Evolutionary conservation across 2,329 filamentous ascomycete genomes (phyloP).

Genomic region (Pseudocercospora vitis): DNA sequence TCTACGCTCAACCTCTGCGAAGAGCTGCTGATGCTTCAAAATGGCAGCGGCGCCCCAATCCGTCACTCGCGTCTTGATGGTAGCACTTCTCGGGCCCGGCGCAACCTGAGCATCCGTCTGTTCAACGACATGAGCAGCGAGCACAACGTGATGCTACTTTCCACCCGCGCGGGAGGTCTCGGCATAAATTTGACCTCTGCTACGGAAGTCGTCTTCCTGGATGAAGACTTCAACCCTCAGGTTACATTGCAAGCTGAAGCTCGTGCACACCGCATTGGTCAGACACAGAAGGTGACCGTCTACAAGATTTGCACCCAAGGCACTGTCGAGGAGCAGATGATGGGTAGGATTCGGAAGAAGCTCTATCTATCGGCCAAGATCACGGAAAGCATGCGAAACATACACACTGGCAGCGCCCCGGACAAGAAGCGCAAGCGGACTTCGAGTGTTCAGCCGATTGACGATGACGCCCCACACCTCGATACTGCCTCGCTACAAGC

Average conservation of each 20-base stretch:
- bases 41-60: constrained; percentile 44
- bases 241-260: constrained; percentile 57
- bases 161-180: constrained; percentile 56
- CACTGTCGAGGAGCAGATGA: constrained; percentile 61
- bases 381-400: constrained; percentile 58
- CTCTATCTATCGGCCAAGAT: constrained; percentile 62
- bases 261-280: constrained; percentile 56
- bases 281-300: constrained; percentile 55
- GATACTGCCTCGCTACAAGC: constrained; percentile 55
- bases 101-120: constrained; percentile 55
- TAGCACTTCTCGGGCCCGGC: constrained; percentile 47
- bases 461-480: constrained; percentile 54
- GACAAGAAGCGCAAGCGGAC: constrained; percentile 37
- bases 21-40: constrained; percentile 50
- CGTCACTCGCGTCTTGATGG: constrained; percentile 55
- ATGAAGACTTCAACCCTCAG: constrained; percentile 58
- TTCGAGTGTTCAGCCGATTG: constrained; percentile 36
- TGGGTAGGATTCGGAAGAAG: constrained; percentile 60
- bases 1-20: constrained; percentile 54
- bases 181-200: constrained; percentile 57
- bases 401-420: constrained; percentile 44
- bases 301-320: constrained; percentile 59
- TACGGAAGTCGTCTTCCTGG: constrained; percentile 57
- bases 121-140: constrained; percentile 51
- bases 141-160: constrained; percentile 57